Base-by-base conservation (phyloP, 2,329 filamentous ascomycete species). In the Xylariaceae sp. region DNA sequence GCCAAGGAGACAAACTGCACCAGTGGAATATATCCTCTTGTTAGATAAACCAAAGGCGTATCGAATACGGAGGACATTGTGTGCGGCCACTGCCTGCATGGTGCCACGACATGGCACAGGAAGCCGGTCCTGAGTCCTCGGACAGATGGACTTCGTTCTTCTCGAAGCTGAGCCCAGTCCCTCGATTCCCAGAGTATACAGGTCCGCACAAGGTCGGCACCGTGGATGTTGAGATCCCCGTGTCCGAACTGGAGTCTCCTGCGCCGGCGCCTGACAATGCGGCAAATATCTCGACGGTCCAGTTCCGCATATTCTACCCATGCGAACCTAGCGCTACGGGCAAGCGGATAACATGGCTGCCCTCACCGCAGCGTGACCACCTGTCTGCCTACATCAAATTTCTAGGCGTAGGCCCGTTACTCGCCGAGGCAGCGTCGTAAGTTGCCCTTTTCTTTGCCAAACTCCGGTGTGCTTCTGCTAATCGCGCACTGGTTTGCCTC, bases 221-320 rank as follows among this genome's bases (percentile, higher is more conserved):
- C 2, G 69, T 87, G 50, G 87, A 94, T 54, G 71, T 90, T 48
- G 88, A 94, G 65, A 76, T 94, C 12, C 84, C 87, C 30, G 70
- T 83, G 8, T 68, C 72, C 18, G 71, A 78, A 33, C 65, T 82
- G 5, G 59, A 70, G 2, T 67, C 74, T 1, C 76, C 80, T 0
- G 68, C 73, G 15, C 65, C 71, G 3, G 61, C 68, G 6, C 75
- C 77, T 5, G 66, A 70, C 6, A 69, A 73, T 34, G 71, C 77
- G 4, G 62, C 64, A 39, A 68, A 70, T 31, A 78, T 89, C 31
- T 68, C 78, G 14, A 94, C 88, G 1, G 70, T 94, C 17, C 81
- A 85, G 40, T 92, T 87, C 60, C 78, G 88, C 46, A 71, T 94
- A 41, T 94, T 86, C 65, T 94, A 94, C 58, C 88, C 88, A 1